These are phyloP conservation scores for Luffa acutangula DNA, from an alignment of 306 rosid genomes.

Conservation along the genomic window DNA sequence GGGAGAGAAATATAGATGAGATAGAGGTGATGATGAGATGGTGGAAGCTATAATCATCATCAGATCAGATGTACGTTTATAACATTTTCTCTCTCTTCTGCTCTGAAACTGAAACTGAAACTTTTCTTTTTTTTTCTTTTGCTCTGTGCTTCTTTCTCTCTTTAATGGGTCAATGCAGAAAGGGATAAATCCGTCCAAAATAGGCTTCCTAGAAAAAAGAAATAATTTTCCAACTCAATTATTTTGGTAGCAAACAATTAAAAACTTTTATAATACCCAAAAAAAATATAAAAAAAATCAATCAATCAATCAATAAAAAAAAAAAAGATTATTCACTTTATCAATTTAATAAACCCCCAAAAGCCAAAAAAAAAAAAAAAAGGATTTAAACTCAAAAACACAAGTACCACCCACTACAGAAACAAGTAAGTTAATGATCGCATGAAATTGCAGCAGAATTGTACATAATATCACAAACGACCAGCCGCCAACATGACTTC, in stretches of 20 bases:
- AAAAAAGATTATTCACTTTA: neutral
- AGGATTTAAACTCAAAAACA: too few relatives aligned
- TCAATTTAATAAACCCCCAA: neutral
- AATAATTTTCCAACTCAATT: slow-evolving; percentile 44
- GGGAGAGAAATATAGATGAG: slow-evolving; percentile 50
- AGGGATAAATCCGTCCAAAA: slow-evolving; percentile 63
- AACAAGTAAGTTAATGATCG: neutral
- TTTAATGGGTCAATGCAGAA: slow-evolving; percentile 68
- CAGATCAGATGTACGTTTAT: slow-evolving; percentile 22
- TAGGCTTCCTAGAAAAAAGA: slow-evolving; percentile 29
- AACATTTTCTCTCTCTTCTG: slow-evolving; percentile 9
- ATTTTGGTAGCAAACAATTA: slow-evolving; percentile 31
- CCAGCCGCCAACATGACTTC: neutral
- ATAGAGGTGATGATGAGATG: slow-evolving; percentile 58
- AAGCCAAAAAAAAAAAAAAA: too few relatives aligned
- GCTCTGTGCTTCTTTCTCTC: slow-evolving; percentile 6
- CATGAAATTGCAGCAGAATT: neutral
- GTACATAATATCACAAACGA: neutral
- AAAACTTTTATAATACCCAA: neutral
- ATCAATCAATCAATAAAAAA: neutral
- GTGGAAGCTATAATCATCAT: slow-evolving; percentile 38
- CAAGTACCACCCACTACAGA: neutral
- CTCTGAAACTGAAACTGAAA: neutral
- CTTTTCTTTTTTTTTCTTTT: slow-evolving; percentile 11
- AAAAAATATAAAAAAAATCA: neutral